phyloP scores from a whole-genome alignment of 2,329 filamentous ascomycete species.

The Scytalidium lignicola region DNA sequence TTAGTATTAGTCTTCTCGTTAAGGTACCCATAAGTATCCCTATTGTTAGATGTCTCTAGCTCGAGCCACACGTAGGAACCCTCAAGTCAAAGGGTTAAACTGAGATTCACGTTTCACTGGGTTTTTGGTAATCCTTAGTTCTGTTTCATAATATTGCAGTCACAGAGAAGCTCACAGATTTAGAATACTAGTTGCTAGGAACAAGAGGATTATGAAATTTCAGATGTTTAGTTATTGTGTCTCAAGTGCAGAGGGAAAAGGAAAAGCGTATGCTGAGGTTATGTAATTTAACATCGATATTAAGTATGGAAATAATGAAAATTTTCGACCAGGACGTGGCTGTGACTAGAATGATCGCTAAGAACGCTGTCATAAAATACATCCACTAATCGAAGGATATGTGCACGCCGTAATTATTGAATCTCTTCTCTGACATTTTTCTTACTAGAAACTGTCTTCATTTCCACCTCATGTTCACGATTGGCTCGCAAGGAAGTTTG shows the following conservation, averaged over 20 bases:
- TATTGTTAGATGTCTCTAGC: too few species aligned
- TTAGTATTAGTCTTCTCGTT: too few species aligned
- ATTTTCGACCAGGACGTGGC: neutral
- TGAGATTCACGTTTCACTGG: too few species aligned
- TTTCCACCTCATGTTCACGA: constrained; percentile 11
- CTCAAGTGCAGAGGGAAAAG: neutral
- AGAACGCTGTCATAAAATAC: neutral
- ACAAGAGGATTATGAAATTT: too few species aligned
- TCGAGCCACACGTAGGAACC: too few species aligned
- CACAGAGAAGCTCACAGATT: too few species aligned
- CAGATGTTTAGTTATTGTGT: too few species aligned
- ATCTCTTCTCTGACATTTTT: neutral
- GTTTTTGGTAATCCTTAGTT: too few species aligned
- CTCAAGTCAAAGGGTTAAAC: too few species aligned
- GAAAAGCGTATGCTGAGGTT: neutral
- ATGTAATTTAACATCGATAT: neutral
- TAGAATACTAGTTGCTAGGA: too few species aligned
- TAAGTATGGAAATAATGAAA: neutral
- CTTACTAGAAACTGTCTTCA: neutral
- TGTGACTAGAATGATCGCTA: neutral
- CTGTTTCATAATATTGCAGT: too few species aligned
- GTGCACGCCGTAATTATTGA: neutral
- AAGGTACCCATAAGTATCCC: too few species aligned
- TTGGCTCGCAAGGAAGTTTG: constrained; percentile 29
- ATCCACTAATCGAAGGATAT: neutral